A percentile compares a stretch with the other conserved stretches of the same genome.
phyloP scores from a whole-genome alignment of 768 basidiomycete genomes.

The Amanita exitialis region DNA sequence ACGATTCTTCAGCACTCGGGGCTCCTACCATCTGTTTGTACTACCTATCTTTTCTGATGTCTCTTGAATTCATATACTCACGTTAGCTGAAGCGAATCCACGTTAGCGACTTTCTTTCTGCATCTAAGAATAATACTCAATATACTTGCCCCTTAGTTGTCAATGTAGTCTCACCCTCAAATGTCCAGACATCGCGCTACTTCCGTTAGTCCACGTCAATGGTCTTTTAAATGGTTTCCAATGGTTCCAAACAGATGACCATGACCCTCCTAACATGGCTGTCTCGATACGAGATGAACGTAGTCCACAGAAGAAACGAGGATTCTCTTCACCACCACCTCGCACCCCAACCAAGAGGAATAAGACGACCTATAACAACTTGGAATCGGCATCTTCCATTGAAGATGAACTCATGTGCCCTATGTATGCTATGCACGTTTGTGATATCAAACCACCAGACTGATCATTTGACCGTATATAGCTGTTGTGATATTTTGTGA shows the following conservation, averaged over 20 bases:
- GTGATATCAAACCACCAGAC: conserved; percentile 7
- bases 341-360: conserved; percentile 24
- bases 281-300: neutral
- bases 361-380: conserved; percentile 26
- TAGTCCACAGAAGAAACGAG: conserved; percentile 9
- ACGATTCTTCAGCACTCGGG: neutral
- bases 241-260: neutral
- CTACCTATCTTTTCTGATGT: too few species aligned
- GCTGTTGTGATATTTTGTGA: conserved; percentile 67
- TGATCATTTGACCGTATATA: conserved; percentile 16
- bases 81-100: neutral
- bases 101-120: neutral
- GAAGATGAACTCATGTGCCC: conserved; percentile 57
- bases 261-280: neutral
- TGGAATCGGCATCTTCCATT: conserved; percentile 20
- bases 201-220: neutral
- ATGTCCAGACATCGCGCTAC: neutral
- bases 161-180: neutral
- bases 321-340: conserved; percentile 4
- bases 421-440: conserved; percentile 38
- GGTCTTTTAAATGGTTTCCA: neutral
- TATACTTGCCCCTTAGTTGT: neutral
- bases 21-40: conserved; percentile 6
- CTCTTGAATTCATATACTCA: neutral
- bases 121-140: neutral